Conservation (phyloP, 129 eudicot genomes). For the Chrysanthemum makinoi region DNA sequence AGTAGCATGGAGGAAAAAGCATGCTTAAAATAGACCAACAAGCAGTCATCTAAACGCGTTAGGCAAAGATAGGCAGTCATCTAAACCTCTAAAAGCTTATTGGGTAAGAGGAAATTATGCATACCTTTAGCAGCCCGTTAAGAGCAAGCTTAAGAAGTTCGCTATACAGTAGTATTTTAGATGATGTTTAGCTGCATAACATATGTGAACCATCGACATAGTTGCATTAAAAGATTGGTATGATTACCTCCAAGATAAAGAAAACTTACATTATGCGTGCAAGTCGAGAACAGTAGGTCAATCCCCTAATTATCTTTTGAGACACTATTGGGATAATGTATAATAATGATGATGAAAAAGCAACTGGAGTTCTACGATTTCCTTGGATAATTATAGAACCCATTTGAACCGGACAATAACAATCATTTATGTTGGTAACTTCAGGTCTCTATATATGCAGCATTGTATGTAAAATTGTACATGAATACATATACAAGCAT, state of each 20-base stretch:
- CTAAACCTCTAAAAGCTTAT: not conserved
- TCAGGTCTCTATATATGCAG: not conserved
- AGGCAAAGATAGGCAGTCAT: not conserved
- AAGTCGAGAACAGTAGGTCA: not conserved
- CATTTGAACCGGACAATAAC: not conserved
- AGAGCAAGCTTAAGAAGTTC: not conserved
- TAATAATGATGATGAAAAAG: not conserved
- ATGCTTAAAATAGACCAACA: not conserved
- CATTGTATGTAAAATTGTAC: not conserved
- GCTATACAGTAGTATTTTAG: not conserved
- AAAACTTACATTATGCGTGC: not conserved
- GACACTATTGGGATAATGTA: not conserved
- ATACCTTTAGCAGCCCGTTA: not conserved
- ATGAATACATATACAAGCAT: slow-evolving; percentile 3
- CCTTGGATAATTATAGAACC: slow-evolving; percentile 9
- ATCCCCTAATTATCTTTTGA: not conserved
- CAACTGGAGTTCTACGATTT: not conserved
- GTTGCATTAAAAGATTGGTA: not conserved
- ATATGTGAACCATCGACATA: not conserved
- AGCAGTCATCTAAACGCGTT: not conserved
- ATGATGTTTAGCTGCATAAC: not conserved
- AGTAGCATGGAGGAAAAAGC: not conserved
- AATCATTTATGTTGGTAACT: not conserved
- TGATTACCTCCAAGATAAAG: not conserved
- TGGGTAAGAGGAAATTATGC: not conserved